phyloP scores from a whole-genome alignment of 2,329 filamentous ascomycete species.

The Fusarium abutilonis region DNA sequence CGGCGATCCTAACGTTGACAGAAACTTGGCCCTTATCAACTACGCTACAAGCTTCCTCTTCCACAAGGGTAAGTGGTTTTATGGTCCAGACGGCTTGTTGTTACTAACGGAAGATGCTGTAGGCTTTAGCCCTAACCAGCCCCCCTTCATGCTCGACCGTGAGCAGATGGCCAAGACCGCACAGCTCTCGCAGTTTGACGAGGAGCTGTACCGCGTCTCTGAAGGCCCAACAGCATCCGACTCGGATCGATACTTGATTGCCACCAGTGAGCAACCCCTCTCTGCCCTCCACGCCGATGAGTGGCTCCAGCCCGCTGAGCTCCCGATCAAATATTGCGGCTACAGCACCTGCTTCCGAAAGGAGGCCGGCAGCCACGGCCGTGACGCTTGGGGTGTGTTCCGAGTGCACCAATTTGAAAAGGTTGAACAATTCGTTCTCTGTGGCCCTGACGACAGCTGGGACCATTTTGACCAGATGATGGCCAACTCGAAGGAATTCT shows the following conservation, averaged over 20 bases:
- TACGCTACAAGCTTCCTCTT: conserved; percentile 89
- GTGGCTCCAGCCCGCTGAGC: conserved; percentile 84
- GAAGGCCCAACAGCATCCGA: conserved; percentile 84
- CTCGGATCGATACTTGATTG: conserved; percentile 82
- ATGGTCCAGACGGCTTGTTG: not conserved
- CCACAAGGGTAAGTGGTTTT: conserved; percentile 36
- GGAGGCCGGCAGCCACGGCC: conserved; percentile 85
- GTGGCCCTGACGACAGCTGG: conserved; percentile 91
- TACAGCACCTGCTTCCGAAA: conserved; percentile 96
- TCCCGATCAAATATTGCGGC: conserved; percentile 85
- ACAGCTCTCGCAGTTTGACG: conserved; percentile 96
- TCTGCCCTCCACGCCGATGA: conserved; percentile 93
- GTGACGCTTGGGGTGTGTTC: conserved; percentile 98
- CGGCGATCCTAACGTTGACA: conserved; percentile 30
- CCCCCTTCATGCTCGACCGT: conserved; percentile 93
- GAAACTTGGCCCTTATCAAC: conserved; percentile 90
- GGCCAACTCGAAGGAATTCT: conserved; percentile 89
- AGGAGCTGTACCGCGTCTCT: conserved; percentile 97
- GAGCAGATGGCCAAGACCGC: conserved; percentile 98
- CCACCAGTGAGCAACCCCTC: conserved; percentile 93
- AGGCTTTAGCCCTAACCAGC: conserved; percentile 84
- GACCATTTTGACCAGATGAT: conserved; percentile 96
- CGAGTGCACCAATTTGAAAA: conserved; percentile 98
- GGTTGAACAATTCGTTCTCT: conserved; percentile 82
- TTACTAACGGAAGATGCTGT: conserved; percentile 13